Evolutionary conservation across 768 basidiomycete genomes (phyloP).

Genomic region (Neoboletus magnificus): DNA sequence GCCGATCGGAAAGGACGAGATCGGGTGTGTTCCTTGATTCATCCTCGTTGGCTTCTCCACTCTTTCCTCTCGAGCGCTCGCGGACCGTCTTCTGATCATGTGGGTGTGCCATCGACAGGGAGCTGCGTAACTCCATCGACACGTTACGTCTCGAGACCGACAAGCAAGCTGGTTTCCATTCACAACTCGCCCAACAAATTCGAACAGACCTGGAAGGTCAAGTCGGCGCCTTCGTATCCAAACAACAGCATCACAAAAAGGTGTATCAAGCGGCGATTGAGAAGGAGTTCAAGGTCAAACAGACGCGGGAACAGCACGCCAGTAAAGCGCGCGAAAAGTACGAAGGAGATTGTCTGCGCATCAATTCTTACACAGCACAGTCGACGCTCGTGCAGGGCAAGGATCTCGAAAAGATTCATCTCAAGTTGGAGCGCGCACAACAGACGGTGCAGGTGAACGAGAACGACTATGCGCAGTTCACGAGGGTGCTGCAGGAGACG

Average conservation of each 20-base stretch:
- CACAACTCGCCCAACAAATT: slow-evolving; percentile 70
- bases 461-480: slow-evolving; percentile 87
- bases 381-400: slow-evolving; percentile 87
- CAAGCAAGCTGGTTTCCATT: slow-evolving; percentile 70
- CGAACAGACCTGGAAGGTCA: slow-evolving; percentile 72
- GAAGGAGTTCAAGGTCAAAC: slow-evolving; percentile 87
- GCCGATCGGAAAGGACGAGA: slow-evolving; percentile 82
- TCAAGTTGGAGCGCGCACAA: slow-evolving; percentile 84
- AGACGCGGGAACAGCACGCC: slow-evolving; percentile 82
- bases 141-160: slow-evolving; percentile 82
- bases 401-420: slow-evolving; percentile 85
- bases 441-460: slow-evolving; percentile 90
- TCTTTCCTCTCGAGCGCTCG: neutral
- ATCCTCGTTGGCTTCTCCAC: neutral
- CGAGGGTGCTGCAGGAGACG: slow-evolving; percentile 75
- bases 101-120: slow-evolving; percentile 42
- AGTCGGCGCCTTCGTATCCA: slow-evolving; percentile 54
- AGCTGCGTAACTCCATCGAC: slow-evolving; percentile 77
- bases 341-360: slow-evolving; percentile 85
- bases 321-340: slow-evolving; percentile 90
- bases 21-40: slow-evolving; percentile 61
- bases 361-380: slow-evolving; percentile 93
- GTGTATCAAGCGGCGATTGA: slow-evolving; percentile 73
- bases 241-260: slow-evolving; percentile 72
- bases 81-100: slow-evolving; percentile 6